Percentiles rank a stretch among this genome's conserved stretches.
Conservation (phyloP, 2,329 filamentous ascomycete genomes). For the Epichloe festucae region DNA sequence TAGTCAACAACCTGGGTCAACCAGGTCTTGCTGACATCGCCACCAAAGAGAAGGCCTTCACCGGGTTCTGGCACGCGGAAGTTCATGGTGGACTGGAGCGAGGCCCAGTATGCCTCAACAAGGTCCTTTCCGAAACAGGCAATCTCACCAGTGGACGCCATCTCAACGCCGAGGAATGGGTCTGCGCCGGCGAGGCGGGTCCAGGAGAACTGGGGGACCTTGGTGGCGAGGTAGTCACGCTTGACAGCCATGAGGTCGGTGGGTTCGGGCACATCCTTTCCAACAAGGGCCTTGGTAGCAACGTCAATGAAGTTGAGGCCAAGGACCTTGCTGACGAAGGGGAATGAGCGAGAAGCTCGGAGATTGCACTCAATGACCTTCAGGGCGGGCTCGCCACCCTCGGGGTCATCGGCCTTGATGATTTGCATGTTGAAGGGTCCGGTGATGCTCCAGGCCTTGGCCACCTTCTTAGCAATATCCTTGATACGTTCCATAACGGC, state of each 20-base stretch:
- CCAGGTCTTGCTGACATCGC: constrained; percentile 58
- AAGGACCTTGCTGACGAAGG: constrained; percentile 94
- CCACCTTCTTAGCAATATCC: constrained; percentile 91
- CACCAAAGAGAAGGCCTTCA: constrained; percentile 89
- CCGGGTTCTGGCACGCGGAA: constrained; percentile 92
- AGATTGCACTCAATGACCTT: constrained; percentile 99
- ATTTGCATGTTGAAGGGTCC: constrained; percentile 99
- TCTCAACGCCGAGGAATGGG: constrained; percentile 95
- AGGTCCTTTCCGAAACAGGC: constrained; percentile 96
- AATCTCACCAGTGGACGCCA: constrained; percentile 95
- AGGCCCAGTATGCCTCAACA: constrained; percentile 95
- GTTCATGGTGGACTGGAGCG: constrained; percentile 96
- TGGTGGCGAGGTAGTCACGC: constrained; percentile 88
- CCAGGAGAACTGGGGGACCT: constrained; percentile 99
- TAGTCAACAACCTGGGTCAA: constrained; percentile 75
- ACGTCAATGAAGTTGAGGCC: constrained; percentile 95
- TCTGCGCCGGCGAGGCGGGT: constrained; percentile 94
- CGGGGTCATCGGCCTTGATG: constrained; percentile 75
- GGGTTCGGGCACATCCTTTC: constrained; percentile 70
- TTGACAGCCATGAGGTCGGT: constrained; percentile 79
- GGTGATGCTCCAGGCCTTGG: constrained; percentile 92
- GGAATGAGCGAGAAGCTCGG: constrained; percentile 93
- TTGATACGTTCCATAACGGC: constrained; percentile 75
- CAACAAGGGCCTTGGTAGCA: constrained; percentile 83
- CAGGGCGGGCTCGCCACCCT: constrained; percentile 61